Evolutionary conservation across 345 rosid genomes (phyloP).

Genomic region (Camelina sativa): DNA sequence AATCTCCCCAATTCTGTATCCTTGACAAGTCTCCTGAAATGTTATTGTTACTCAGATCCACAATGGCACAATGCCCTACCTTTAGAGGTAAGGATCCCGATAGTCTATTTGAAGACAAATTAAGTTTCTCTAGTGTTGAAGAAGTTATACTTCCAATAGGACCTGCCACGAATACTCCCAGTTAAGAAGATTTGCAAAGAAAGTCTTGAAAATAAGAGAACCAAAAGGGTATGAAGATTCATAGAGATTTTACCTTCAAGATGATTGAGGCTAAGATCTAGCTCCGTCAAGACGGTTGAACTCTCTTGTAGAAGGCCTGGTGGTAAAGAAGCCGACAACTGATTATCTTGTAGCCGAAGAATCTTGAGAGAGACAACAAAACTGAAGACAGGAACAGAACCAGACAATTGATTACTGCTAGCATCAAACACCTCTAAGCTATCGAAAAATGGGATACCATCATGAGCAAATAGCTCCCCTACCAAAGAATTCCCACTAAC

Average conservation of each 20-base stretch:
- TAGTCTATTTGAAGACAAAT: conserved; percentile 74
- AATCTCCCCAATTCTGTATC: conserved; percentile 81
- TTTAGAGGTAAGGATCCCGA: conserved; percentile 69
- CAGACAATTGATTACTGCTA: conserved; percentile 68
- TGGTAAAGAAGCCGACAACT: conserved; percentile 67
- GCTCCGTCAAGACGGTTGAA: conserved; percentile 77
- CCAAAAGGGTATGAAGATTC: background rate
- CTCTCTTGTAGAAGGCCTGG: conserved; percentile 71
- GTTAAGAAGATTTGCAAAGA: conserved; percentile 12
- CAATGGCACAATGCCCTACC: conserved; percentile 67
- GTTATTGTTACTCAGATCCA: conserved; percentile 77
- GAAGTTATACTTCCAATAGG: conserved; percentile 76
- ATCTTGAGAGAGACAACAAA: conserved; percentile 76
- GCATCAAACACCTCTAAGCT: conserved; percentile 91
- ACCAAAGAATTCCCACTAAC: conserved; percentile 63
- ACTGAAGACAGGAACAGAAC: conserved; percentile 71
- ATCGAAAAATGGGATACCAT: conserved; percentile 81
- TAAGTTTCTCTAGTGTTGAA: conserved; percentile 71
- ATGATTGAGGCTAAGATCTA: conserved; percentile 82
- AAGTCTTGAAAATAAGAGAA: background rate
- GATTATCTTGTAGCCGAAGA: conserved; percentile 74
- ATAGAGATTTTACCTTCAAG: conserved; percentile 62
- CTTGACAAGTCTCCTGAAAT: conserved; percentile 77
- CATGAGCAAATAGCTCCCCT: conserved; percentile 78
- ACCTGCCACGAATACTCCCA: conserved; percentile 55